phyloP scores from a whole-genome alignment of 2,329 filamentous ascomycete genomes.

The Verticillium tricorpus region DNA sequence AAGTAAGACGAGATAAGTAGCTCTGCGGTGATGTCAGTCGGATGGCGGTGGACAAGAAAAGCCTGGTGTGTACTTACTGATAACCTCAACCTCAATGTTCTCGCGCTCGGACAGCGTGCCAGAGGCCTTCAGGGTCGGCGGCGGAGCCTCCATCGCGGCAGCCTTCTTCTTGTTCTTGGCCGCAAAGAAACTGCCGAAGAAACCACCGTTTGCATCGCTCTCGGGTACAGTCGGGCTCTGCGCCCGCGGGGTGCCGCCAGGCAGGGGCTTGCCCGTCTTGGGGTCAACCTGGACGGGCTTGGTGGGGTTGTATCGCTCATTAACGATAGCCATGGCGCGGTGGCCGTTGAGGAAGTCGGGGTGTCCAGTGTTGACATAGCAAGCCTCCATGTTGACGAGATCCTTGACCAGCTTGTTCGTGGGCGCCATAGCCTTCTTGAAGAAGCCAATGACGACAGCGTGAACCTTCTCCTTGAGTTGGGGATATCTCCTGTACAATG shows the following conservation, averaged over 20 bases:
- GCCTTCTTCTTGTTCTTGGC: slow-evolving; percentile 99
- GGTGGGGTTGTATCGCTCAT: slow-evolving; percentile 76
- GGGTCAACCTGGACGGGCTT: slow-evolving; percentile 96
- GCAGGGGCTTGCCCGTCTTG: slow-evolving; percentile 94
- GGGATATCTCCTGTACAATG: slow-evolving; percentile 90
- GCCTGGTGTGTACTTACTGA: slow-evolving; percentile 59
- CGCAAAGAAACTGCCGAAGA: slow-evolving; percentile 98
- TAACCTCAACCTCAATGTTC: slow-evolving; percentile 93
- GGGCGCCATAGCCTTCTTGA: slow-evolving; percentile 97
- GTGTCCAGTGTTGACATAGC: slow-evolving; percentile 98
- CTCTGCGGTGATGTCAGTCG: slow-evolving; percentile 46
- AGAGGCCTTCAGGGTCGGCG: slow-evolving; percentile 87
- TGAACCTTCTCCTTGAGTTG: slow-evolving; percentile 95
- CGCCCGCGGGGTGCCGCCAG: slow-evolving; percentile 64
- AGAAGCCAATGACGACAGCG: slow-evolving; percentile 84
- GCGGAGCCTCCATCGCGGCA: slow-evolving; percentile 97
- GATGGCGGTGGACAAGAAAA: background rate
- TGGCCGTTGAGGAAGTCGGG: slow-evolving; percentile 97
- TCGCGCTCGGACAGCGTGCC: slow-evolving; percentile 92
- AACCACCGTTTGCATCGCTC: slow-evolving; percentile 61
- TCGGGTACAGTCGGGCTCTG: slow-evolving; percentile 67
- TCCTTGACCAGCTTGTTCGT: slow-evolving; percentile 96
- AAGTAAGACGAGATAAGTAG: slow-evolving; percentile 95
- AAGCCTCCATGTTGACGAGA: slow-evolving; percentile 90
- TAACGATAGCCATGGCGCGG: slow-evolving; percentile 95